Percentiles rank a stretch among this genome's conserved stretches.
These are phyloP conservation scores for Acacia concinna DNA, from an alignment of 331 rosid species.

Conservation along the genomic window DNA sequence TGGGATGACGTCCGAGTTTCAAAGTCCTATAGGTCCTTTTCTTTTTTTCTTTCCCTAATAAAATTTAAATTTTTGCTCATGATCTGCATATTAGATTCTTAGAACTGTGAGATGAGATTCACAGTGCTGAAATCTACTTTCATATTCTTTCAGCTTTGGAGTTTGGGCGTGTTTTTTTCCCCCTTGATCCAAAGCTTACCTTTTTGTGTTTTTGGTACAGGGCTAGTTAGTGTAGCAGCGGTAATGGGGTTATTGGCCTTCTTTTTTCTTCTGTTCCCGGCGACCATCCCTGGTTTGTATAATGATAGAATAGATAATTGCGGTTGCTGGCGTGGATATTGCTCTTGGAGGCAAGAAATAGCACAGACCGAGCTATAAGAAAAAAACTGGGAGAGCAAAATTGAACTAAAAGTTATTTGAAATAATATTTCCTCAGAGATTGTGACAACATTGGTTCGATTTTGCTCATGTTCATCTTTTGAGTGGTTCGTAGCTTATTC, in stretches of 20 bases:
- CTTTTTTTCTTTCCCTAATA: no score
- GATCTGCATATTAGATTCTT: slow-evolving; percentile 14
- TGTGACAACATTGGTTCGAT: neutral
- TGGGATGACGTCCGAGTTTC: neutral
- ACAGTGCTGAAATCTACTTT: slow-evolving; percentile 15
- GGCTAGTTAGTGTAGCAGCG: slow-evolving; percentile 54
- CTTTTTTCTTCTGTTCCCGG: slow-evolving; percentile 78
- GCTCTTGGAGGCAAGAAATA: slow-evolving; percentile 56
- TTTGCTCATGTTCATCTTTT: neutral
- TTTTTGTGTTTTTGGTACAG: slow-evolving; percentile 45
- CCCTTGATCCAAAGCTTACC: slow-evolving; percentile 24
- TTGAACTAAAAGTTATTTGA: neutral
- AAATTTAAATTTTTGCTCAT: neutral
- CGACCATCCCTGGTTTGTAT: slow-evolving; percentile 70
- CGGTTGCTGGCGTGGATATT: slow-evolving; percentile 89
- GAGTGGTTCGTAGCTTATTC: neutral
- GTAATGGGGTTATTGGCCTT: slow-evolving; percentile 69
- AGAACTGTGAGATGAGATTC: slow-evolving; percentile 14
- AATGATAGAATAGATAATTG: slow-evolving; percentile 68
- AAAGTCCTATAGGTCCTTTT: neutral
- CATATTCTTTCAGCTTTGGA: slow-evolving; percentile 15
- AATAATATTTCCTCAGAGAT: neutral
- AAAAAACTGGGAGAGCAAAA: neutral
- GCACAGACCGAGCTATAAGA: slow-evolving; percentile 20
- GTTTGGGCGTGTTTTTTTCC: neutral